These are phyloP conservation scores for Colletotrichum sp. DNA, from an alignment of 2,329 filamentous ascomycete genomes.

Conservation along the genomic window DNA sequence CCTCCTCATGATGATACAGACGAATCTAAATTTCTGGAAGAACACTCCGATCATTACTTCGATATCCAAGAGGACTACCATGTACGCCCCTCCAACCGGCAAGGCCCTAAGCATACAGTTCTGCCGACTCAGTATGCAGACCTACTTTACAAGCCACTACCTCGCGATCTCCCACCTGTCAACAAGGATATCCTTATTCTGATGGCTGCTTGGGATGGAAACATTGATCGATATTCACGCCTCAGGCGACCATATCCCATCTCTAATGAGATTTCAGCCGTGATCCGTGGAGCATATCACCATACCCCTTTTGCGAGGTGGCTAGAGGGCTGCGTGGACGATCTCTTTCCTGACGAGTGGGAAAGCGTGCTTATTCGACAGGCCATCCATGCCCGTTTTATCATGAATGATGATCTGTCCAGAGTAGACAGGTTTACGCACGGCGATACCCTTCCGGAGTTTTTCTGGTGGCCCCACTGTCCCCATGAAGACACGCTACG, in stretches of 20 bases:
- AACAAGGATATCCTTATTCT: slow-evolving; percentile 42
- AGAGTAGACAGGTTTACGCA: background rate
- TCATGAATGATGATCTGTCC: slow-evolving; percentile 35
- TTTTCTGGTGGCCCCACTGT: background rate
- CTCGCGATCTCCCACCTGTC: slow-evolving; percentile 35
- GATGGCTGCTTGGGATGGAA: slow-evolving; percentile 39
- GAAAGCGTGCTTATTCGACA: background rate
- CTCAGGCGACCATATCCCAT: too few relatives aligned
- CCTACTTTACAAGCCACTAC: slow-evolving; percentile 34
- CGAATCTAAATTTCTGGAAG: too few relatives aligned
- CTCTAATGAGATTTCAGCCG: slow-evolving; percentile 27
- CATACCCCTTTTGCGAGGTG: slow-evolving; percentile 39
- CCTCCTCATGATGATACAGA: too few relatives aligned
- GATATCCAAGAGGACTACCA: background rate
- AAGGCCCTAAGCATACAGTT: background rate
- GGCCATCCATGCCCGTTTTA: slow-evolving; percentile 31
- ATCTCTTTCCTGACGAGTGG: background rate
- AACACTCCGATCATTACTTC: background rate
- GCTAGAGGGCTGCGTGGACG: background rate
- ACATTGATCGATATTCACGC: slow-evolving; percentile 40
- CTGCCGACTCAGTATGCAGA: slow-evolving; percentile 8
- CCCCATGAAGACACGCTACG: background rate
- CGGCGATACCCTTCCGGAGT: background rate
- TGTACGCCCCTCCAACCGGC: background rate
- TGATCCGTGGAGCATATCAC: slow-evolving; percentile 41